phyloP scores from a whole-genome alignment of 192 early-diverging fungal genomes.

The Coemansia sp. region DNA sequence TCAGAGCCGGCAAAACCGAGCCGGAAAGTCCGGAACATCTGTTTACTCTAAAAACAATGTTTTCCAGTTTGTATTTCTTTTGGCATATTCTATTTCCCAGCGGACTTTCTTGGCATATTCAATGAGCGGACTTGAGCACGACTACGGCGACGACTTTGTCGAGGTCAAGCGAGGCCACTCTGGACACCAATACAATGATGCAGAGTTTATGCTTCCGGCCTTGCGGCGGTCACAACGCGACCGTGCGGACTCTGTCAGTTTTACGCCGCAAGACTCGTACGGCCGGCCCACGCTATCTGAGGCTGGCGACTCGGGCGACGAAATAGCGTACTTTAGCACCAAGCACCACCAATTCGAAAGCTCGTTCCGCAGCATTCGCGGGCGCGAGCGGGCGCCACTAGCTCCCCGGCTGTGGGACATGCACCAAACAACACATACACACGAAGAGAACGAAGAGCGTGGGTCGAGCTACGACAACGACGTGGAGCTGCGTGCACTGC shows the following conservation, averaged over 20 bases:
- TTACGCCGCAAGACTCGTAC: constrained; percentile 34
- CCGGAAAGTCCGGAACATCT: constrained; percentile 17
- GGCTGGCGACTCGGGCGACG: constrained; percentile 34
- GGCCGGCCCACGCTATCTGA: constrained; percentile 39
- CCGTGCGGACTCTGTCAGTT: constrained; percentile 37
- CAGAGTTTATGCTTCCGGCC: constrained; percentile 11
- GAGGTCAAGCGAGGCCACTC: constrained; percentile 26
- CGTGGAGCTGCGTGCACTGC: constrained; percentile 38
- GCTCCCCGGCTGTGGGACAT: constrained; percentile 39
- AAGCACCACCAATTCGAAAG: constrained; percentile 45
- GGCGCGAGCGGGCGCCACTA: constrained; percentile 40
- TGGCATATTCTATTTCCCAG: background rate
- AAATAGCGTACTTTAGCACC: constrained; percentile 35
- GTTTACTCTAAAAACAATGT: constrained; percentile 7
- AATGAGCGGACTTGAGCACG: constrained; percentile 37
- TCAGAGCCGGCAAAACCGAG: constrained; percentile 11
- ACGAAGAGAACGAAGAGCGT: constrained; percentile 8
- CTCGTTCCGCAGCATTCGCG: constrained; percentile 43
- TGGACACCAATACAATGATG: constrained; percentile 9
- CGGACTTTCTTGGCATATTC: background rate
- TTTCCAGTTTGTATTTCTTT: constrained; percentile 7
- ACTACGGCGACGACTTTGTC: constrained; percentile 42
- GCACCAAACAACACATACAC: constrained; percentile 4
- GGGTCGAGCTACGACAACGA: constrained; percentile 30
- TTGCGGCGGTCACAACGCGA: constrained; percentile 27